Evolutionary conservation across 805 yeast species (phyloP).

Genomic region (Ogataea trehalophila): DNA sequence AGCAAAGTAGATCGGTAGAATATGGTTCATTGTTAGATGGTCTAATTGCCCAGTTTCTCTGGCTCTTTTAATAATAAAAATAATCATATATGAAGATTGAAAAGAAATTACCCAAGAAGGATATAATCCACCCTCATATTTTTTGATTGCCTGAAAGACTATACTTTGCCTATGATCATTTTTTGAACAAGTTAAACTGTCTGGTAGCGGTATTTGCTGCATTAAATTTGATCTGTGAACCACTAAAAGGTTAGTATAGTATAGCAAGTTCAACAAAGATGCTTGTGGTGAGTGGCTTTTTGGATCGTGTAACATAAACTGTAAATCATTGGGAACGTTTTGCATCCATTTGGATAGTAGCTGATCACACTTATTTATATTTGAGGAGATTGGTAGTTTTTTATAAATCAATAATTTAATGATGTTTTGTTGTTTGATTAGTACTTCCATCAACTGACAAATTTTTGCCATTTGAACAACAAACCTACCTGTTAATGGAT

Average conservation of each 20-base stretch:
- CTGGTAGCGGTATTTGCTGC: background rate
- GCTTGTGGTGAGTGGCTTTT: constrained; percentile 38
- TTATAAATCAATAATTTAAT: background rate
- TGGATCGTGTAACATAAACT: constrained; percentile 44
- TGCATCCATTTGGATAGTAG: constrained; percentile 70
- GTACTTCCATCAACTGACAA: background rate
- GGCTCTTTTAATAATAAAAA: constrained; percentile 39
- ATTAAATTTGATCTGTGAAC: constrained; percentile 54
- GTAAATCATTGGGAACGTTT: constrained; percentile 53
- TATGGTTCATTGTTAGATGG: constrained; percentile 2
- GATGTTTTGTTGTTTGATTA: constrained; percentile 1
- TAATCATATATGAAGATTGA: constrained; percentile 70
- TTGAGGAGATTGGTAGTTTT: background rate
- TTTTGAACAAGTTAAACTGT: background rate
- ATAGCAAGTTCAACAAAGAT: constrained; percentile 56
- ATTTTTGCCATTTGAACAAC: background rate
- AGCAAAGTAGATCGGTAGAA: constrained; percentile 45
- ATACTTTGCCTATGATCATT: background rate
- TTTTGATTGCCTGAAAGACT: background rate
- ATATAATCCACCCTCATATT: constrained; percentile 21
- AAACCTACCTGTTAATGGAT: constrained; percentile 11
- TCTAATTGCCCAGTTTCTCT: constrained; percentile 7
- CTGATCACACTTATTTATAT: constrained; percentile 55
- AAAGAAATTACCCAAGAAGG: constrained; percentile 74
- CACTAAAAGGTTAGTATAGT: constrained; percentile 61